Evolutionary conservation across 1,139 yeast genomes (phyloP).

Genomic region (Suhomyces atakaporum): DNA sequence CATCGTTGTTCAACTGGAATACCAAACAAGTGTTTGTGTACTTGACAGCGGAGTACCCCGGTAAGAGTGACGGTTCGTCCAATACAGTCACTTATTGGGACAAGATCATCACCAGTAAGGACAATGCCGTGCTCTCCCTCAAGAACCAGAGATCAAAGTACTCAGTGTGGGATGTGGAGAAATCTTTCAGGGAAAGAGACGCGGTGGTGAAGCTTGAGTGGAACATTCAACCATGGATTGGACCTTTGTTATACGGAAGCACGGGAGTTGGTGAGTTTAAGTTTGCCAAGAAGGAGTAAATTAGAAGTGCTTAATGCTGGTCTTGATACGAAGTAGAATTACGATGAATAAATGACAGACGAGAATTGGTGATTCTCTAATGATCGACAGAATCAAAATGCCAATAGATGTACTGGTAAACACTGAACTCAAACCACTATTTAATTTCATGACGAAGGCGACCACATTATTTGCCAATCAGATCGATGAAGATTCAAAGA

Average conservation of each 20-base stretch:
- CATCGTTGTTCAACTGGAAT: constrained; percentile 91
- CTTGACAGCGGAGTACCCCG: constrained; percentile 85
- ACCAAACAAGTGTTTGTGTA: constrained; percentile 93
- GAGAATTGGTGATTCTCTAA: too few relatives aligned
- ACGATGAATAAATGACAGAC: too few relatives aligned
- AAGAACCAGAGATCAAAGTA: constrained; percentile 67
- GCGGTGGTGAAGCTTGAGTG: constrained; percentile 77
- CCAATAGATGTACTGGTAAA: too few relatives aligned
- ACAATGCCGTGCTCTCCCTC: constrained; percentile 59
- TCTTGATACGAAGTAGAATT: too few relatives aligned
- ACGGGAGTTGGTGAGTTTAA: constrained; percentile 36
- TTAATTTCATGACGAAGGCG: too few relatives aligned
- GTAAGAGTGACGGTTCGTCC: constrained; percentile 48
- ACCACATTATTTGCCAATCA: too few relatives aligned
- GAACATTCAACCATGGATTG: constrained; percentile 92
- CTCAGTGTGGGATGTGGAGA: constrained; percentile 85
- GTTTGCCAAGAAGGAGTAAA: constrained; percentile 27
- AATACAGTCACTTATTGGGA: constrained; percentile 92
- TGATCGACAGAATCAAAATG: too few relatives aligned
- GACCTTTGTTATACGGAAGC: constrained; percentile 73
- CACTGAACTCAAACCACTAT: too few relatives aligned
- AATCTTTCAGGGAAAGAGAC: constrained; percentile 63
- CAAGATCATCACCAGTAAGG: constrained; percentile 61
- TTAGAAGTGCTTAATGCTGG: neutral
- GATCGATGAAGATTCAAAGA: too few relatives aligned